Percentiles rank a stretch among this genome's conserved stretches.
Conservation (phyloP, 768 basidiomycete genomes). For the Panellus pusillus region DNA sequence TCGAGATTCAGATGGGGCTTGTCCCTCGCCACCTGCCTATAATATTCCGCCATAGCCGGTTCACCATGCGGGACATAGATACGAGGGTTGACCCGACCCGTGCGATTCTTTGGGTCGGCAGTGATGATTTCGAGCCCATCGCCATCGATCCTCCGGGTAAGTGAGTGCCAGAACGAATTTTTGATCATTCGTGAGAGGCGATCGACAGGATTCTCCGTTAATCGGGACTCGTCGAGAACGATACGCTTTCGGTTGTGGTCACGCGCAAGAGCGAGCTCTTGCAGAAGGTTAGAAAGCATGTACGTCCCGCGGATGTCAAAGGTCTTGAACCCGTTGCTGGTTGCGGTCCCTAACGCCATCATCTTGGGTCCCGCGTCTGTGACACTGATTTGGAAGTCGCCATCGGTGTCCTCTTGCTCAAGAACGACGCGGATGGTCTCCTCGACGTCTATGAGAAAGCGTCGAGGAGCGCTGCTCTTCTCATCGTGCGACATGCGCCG, state of each 20-base stretch:
- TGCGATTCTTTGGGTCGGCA: slow-evolving; percentile 97
- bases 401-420: slow-evolving; percentile 97
- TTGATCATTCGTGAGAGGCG: slow-evolving; percentile 96
- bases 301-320: slow-evolving; percentile 99
- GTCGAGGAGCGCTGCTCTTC: slow-evolving; percentile 77
- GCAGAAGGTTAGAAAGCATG: slow-evolving; percentile 98
- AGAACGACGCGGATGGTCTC: slow-evolving; percentile 96
- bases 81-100: slow-evolving; percentile 83
- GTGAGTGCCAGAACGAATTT: slow-evolving; percentile 96
- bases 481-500: slow-evolving; percentile 93
- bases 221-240: slow-evolving; percentile 96
- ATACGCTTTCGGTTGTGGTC: slow-evolving; percentile 96
- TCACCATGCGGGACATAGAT: slow-evolving; percentile 96
- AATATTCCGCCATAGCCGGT: slow-evolving; percentile 94
- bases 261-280: slow-evolving; percentile 94
- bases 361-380: slow-evolving; percentile 97
- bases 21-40: slow-evolving; percentile 83
- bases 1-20: slow-evolving; percentile 95
- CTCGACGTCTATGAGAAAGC: slow-evolving; percentile 96
- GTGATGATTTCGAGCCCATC: slow-evolving; percentile 97
- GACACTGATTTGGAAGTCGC: slow-evolving; percentile 94
- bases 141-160: slow-evolving; percentile 95
- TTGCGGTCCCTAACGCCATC: slow-evolving; percentile 93
- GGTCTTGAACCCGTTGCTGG: slow-evolving; percentile 96
- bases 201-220: slow-evolving; percentile 97